Conservation (phyloP, 1,284 basidiomycete species). For the Earliella scabrosa region DNA sequence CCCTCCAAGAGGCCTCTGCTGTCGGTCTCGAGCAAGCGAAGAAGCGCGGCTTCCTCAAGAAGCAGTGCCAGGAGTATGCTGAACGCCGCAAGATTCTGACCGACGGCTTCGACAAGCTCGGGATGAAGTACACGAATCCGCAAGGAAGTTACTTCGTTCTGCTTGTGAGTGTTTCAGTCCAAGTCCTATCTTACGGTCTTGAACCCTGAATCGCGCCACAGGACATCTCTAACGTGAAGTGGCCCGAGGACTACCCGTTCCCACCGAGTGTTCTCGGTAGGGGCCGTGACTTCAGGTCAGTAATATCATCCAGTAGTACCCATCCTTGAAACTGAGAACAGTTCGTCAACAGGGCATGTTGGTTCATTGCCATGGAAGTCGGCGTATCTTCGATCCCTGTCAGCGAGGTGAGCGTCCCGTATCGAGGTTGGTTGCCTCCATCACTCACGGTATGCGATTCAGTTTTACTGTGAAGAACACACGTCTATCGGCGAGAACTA, state of each 20-base stretch:
- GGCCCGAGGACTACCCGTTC: slow-evolving; percentile 87
- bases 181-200: neutral
- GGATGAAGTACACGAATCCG: slow-evolving; percentile 86
- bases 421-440: neutral
- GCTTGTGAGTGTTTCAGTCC: slow-evolving; percentile 54
- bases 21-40: slow-evolving; percentile 81
- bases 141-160: slow-evolving; percentile 92
- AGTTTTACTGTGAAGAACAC: slow-evolving; percentile 93
- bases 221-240: slow-evolving; percentile 83
- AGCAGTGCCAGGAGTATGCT: slow-evolving; percentile 79
- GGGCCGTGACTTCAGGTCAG: slow-evolving; percentile 86
- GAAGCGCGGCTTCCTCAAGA: slow-evolving; percentile 80
- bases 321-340: neutral
- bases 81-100: slow-evolving; percentile 80
- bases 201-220: slow-evolving; percentile 32
- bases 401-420: slow-evolving; percentile 72
- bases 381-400: slow-evolving; percentile 93
- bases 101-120: slow-evolving; percentile 83
- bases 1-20: slow-evolving; percentile 91
- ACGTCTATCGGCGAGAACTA: slow-evolving; percentile 84
- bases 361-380: slow-evolving; percentile 89
- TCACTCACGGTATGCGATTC: slow-evolving; percentile 10
- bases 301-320: slow-evolving; percentile 33
- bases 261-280: slow-evolving; percentile 78
- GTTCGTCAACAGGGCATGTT: slow-evolving; percentile 64